Conservation (phyloP, 495 filamentous ascomycete genomes). For the Neurospora pannonica region DNA sequence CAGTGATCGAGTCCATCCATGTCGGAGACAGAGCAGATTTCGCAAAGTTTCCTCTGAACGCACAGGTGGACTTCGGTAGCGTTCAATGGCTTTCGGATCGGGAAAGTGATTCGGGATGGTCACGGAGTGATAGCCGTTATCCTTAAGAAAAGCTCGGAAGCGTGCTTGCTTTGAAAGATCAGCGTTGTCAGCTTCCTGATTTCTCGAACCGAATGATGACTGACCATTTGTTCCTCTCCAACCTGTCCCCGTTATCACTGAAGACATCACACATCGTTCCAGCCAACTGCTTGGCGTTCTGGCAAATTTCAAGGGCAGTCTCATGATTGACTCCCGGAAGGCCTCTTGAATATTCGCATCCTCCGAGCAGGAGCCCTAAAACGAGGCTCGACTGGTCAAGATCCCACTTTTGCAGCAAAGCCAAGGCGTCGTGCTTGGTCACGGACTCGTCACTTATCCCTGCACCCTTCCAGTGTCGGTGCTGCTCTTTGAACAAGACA, state of each 20-base stretch:
- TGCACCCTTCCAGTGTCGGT: neutral
- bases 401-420: neutral
- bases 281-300: neutral
- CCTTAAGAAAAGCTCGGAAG: neutral
- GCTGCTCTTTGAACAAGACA: neutral
- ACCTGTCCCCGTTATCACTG: neutral
- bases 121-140: neutral
- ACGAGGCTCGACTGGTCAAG: neutral
- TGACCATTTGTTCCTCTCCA: neutral
- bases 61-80: neutral
- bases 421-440: neutral
- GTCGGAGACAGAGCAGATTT: neutral
- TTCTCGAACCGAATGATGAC: neutral
- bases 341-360: constrained; percentile 1
- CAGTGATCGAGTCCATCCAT: neutral
- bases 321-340: neutral
- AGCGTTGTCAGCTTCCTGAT: neutral
- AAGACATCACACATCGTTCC: neutral
- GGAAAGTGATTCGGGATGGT: neutral
- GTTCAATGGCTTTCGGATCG: neutral
- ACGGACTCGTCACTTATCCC: neutral
- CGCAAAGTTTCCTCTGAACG: neutral
- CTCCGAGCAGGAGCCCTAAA: neutral
- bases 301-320: neutral
- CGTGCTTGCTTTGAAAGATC: neutral